Percentiles rank a stretch among this genome's conserved stretches.
These are phyloP conservation scores for Exidia glandulosa DNA, from an alignment of 768 basidiomycete genomes.

Conservation along the genomic window DNA sequence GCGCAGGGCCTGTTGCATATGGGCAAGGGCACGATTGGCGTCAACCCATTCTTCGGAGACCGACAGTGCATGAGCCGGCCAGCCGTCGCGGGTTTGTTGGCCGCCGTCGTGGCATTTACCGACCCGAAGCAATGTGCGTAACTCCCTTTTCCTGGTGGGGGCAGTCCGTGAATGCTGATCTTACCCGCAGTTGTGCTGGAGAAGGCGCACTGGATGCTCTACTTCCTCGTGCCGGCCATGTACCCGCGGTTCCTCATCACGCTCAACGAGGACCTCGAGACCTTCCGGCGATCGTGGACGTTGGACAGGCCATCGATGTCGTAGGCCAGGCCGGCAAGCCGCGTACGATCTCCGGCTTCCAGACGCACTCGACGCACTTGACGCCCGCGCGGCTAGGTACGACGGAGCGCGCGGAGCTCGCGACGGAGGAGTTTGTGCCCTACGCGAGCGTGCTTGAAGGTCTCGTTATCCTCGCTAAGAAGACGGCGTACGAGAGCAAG, in stretches of 20 bases:
- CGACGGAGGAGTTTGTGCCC: conserved; percentile 92
- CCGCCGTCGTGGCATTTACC: conserved; percentile 84
- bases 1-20: conserved; percentile 97
- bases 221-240: conserved; percentile 93
- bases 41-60: conserved; percentile 96
- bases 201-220: conserved; percentile 98
- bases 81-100: conserved; percentile 80
- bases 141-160: background rate
- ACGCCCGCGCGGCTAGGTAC: conserved; percentile 92
- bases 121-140: conserved; percentile 86
- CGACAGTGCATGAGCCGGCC: conserved; percentile 80
- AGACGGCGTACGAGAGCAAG: conserved; percentile 80
- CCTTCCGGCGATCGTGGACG: conserved; percentile 82
- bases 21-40: conserved; percentile 96
- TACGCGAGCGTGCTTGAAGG: conserved; percentile 87
- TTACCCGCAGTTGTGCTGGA: conserved; percentile 70
- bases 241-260: conserved; percentile 98
- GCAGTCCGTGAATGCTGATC: background rate
- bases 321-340: conserved; percentile 98
- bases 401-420: conserved; percentile 88
- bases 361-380: conserved; percentile 95
- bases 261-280: conserved; percentile 82
- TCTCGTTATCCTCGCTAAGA: conserved; percentile 85
- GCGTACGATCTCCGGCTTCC: conserved; percentile 93
- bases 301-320: conserved; percentile 93